These are phyloP conservation scores for Multifurca ochricompacta DNA, from an alignment of 768 basidiomycete species.

Conservation along the genomic window DNA sequence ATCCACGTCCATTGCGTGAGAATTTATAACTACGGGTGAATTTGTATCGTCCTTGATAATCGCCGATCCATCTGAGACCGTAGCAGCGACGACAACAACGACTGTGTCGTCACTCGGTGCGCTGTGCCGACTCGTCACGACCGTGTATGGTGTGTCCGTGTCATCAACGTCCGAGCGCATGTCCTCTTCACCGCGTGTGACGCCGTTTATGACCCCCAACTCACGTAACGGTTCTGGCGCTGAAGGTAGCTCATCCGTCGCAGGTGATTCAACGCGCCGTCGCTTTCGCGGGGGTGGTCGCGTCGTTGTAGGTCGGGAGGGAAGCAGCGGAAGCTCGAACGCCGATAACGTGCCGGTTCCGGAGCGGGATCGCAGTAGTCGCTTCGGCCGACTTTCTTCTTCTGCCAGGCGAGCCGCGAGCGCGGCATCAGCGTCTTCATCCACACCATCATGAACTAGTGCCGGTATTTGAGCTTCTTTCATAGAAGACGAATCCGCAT, in stretches of 20 bases:
- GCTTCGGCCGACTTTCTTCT: slow-evolving; percentile 25
- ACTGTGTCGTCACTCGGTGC: slow-evolving; percentile 53
- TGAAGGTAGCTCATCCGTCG: slow-evolving; percentile 17
- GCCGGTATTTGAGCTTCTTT: slow-evolving; percentile 19
- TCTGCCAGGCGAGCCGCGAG: slow-evolving; percentile 26
- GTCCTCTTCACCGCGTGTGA: slow-evolving; percentile 22
- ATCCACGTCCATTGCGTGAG: slow-evolving; percentile 19
- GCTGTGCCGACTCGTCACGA: slow-evolving; percentile 43
- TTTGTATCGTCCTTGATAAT: slow-evolving; percentile 7
- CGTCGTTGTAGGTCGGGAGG: neutral
- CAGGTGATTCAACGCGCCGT: slow-evolving; percentile 27
- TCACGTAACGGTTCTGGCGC: slow-evolving; percentile 12
- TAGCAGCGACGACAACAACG: slow-evolving; percentile 31
- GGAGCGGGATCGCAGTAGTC: slow-evolving; percentile 28
- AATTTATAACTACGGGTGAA: neutral
- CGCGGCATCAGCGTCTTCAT: slow-evolving; percentile 24
- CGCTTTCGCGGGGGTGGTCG: slow-evolving; percentile 24
- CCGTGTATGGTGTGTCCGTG: slow-evolving; percentile 42
- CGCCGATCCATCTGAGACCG: neutral
- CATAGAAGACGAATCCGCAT: slow-evolving; percentile 15
- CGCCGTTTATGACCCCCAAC: neutral
- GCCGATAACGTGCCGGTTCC: slow-evolving; percentile 21
- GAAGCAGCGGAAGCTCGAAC: slow-evolving; percentile 12
- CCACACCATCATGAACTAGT: slow-evolving; percentile 10
- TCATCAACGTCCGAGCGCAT: slow-evolving; percentile 44